Conservation (phyloP, 2,329 filamentous ascomycete species). For the Lasiodiplodia sp. region DNA sequence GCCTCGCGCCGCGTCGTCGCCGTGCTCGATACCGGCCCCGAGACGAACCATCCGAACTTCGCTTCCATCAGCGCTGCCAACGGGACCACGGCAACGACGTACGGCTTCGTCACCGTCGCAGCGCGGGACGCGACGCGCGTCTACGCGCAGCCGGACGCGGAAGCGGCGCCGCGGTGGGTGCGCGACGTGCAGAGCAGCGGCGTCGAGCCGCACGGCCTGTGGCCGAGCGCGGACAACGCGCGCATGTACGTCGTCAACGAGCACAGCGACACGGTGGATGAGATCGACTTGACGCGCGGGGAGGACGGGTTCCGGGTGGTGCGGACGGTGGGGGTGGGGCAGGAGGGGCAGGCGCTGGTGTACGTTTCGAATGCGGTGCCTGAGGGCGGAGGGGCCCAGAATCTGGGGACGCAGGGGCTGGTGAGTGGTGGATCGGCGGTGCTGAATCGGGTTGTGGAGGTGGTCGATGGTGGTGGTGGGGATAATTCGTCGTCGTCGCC, state of each 20-base stretch:
- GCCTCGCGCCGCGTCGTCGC: background rate
- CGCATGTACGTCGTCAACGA: conserved; percentile 31
- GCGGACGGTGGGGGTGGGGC: conserved; percentile 19
- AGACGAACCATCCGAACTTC: conserved; percentile 31
- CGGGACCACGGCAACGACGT: background rate
- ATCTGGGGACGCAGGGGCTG: conserved; percentile 30
- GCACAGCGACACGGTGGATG: conserved; percentile 30
- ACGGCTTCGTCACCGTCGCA: conserved; percentile 29
- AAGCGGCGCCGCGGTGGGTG: conserved; percentile 1
- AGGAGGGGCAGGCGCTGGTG: conserved; percentile 29
- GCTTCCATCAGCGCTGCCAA: background rate
- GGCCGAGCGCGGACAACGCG: conserved; percentile 29
- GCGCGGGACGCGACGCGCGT: conserved; percentile 15
- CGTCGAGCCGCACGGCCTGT: conserved; percentile 30
- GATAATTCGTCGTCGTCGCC: background rate
- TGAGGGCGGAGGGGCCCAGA: background rate
- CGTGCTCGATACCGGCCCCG: conserved; percentile 20
- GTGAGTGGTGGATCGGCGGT: no score
- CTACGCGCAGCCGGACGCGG: conserved; percentile 6
- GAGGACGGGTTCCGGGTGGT: background rate
- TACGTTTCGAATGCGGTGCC: conserved; percentile 28
- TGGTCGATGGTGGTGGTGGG: background rate
- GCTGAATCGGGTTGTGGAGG: background rate
- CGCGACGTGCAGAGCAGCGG: background rate
- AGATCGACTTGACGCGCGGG: conserved; percentile 15